phyloP scores from a whole-genome alignment of 202 grass and related monocot species.

The Digitaria exilis region DNA sequence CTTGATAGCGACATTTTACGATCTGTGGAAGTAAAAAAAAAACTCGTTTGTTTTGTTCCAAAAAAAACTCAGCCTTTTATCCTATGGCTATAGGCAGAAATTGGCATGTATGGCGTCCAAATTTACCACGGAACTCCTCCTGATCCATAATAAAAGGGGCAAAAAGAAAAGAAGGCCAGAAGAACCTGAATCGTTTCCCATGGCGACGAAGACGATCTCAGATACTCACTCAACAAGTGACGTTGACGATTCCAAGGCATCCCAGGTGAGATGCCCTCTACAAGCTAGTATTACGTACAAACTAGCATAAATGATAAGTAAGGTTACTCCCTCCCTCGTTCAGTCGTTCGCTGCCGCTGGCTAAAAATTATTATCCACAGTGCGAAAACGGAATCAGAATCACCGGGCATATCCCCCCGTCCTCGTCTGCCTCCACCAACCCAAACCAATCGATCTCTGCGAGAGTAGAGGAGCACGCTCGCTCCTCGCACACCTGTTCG shows the following conservation, averaged over 20 bases:
- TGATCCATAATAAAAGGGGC: neutral
- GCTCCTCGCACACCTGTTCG: neutral
- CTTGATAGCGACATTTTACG: neutral
- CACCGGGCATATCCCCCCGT: neutral
- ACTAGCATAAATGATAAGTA: too few species aligned
- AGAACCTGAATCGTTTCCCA: neutral
- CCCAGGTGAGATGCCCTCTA: neutral
- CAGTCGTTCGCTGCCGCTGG: neutral
- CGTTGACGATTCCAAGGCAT: slow-evolving; percentile 2
- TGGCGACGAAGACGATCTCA: neutral
- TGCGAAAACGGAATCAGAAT: neutral
- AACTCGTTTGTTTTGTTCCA: neutral
- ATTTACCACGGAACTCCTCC: neutral
- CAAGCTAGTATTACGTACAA: too few species aligned
- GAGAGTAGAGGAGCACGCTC: too few species aligned
- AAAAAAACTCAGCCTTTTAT: neutral
- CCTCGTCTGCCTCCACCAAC: neutral
- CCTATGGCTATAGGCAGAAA: neutral
- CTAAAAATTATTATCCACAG: neutral
- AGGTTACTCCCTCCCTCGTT: too few species aligned
- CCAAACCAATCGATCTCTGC: too few species aligned
- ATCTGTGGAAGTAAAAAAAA: neutral
- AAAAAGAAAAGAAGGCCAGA: neutral
- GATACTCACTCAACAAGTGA: neutral
- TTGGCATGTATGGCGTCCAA: neutral